Base-by-base conservation (phyloP, 2,329 filamentous ascomycete species). In the Didymella sp. region DNA sequence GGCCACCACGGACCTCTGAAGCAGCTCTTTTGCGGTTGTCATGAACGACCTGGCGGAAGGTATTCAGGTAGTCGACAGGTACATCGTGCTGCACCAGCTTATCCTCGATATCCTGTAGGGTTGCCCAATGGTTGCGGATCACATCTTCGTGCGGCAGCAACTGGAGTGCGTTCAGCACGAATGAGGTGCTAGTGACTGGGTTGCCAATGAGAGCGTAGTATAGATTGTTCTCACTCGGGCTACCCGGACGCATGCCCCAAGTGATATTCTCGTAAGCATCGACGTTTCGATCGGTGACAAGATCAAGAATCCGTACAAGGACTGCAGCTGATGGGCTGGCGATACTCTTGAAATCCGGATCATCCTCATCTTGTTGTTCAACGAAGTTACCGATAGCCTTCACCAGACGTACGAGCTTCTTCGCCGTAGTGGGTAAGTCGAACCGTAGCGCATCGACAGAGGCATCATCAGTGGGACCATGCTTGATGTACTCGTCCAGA, bases 21-120 rank as follows among this genome's bases (percentile, higher is more conserved):
- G 67, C 67, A 12, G 70, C 64, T 44, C 73, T 67, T 64, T 76
- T 76, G 53, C 73, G 68, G 31, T 54, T 73, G 28, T 73, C 73
- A 15, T 69, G 62, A 4, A 70, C 59, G 15, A 73, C 59, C 30
- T 58, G 58, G 12, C 63, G 68, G 50, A 76, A 73, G 0, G 64
- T 56, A 19, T 61, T 64, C 59, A 67, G 47, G 24, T 69, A 76
- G 21, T 45, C 47, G 9, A 58, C 35, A 8, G 73, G 71, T 8
- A 73, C 68, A 21, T 59, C 40, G 4, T 63, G 60, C 8, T 62
- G 56, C 8, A 54, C 37, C n/a, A 76, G 65, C 48, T 68, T 70
- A 12, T 61, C 48, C 38, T 67, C 65, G n/a, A 75, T 71, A 28
- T 52, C 55, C 31, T 62, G 61, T 6, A 76, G 48, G 6, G 59